phyloP scores from a whole-genome alignment of 129 eudicot genomes.

The Deinandra increscens region DNA sequence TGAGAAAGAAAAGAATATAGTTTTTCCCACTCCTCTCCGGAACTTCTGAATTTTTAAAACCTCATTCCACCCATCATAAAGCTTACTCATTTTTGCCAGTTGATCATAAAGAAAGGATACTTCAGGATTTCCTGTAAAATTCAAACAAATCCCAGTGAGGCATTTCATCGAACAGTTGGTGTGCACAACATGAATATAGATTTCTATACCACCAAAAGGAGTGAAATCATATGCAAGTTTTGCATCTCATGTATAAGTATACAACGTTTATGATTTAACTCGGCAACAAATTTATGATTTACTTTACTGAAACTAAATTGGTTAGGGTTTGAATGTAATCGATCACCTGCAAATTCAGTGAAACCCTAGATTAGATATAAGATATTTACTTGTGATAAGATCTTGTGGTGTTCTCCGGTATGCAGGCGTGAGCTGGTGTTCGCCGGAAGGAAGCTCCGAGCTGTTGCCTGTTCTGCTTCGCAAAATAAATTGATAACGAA shows the following conservation, averaged over 20 bases:
- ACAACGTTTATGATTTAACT: not conserved
- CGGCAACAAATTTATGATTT: not conserved
- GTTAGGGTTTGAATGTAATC: not conserved
- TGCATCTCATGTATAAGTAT: not conserved
- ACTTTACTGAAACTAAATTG: not conserved
- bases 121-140: slow-evolving; percentile 23
- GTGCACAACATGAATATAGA: not conserved
- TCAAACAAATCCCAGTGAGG: slow-evolving; percentile 1
- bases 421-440: not conserved
- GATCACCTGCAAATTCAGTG: not conserved
- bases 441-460: not conserved
- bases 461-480: not conserved
- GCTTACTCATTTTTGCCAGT: slow-evolving; percentile 39
- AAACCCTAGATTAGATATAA: not conserved
- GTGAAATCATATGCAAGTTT: not conserved
- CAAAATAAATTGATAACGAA: too few species aligned
- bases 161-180: slow-evolving; percentile 26
- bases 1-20: slow-evolving; percentile 61
- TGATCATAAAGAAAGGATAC: not conserved
- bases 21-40: slow-evolving; percentile 59
- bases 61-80: slow-evolving; percentile 54
- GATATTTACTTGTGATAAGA: not conserved
- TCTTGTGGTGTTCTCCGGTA: not conserved
- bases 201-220: not conserved
- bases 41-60: slow-evolving; percentile 78